Conservation (phyloP, 768 basidiomycete species). For the Mycena galopus region DNA sequence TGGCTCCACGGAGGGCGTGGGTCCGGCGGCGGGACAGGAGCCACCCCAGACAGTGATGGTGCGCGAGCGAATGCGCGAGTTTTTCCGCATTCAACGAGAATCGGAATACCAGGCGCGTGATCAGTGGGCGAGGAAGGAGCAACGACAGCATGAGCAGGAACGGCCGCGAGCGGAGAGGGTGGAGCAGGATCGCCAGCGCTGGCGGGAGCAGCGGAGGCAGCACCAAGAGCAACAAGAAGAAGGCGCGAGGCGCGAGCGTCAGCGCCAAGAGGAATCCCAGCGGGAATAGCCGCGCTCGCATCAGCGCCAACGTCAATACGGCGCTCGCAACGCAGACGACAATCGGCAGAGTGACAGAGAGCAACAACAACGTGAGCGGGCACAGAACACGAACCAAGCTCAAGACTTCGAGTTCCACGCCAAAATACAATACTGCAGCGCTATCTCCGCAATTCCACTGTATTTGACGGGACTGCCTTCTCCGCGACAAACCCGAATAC, state of each 20-base stretch:
- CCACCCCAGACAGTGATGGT: constrained; percentile 1
- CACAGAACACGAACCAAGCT: neutral
- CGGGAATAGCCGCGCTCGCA: neutral
- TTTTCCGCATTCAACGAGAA: neutral
- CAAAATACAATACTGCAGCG: neutral
- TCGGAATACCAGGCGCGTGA: neutral
- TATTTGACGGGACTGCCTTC: constrained; percentile 4
- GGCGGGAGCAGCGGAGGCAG: no score
- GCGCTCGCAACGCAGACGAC: neutral
- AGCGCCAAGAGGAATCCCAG: neutral
- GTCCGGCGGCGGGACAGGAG: neutral
- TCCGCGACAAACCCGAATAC: neutral
- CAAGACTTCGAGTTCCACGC: neutral
- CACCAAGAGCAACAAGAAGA: neutral
- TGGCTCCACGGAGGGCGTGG: constrained; percentile 19
- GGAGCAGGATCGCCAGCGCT: neutral
- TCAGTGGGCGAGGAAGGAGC: neutral
- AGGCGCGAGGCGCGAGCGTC: neutral
- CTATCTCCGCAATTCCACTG: neutral
- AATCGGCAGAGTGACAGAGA: neutral
- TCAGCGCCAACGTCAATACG: neutral
- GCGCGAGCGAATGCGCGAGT: constrained; percentile 17
- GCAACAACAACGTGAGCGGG: neutral
- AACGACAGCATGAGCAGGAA: neutral
- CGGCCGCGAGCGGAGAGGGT: neutral